These are phyloP conservation scores for Ajuga reptans DNA, from an alignment of 305 asterid genomes.

Conservation along the genomic window DNA sequence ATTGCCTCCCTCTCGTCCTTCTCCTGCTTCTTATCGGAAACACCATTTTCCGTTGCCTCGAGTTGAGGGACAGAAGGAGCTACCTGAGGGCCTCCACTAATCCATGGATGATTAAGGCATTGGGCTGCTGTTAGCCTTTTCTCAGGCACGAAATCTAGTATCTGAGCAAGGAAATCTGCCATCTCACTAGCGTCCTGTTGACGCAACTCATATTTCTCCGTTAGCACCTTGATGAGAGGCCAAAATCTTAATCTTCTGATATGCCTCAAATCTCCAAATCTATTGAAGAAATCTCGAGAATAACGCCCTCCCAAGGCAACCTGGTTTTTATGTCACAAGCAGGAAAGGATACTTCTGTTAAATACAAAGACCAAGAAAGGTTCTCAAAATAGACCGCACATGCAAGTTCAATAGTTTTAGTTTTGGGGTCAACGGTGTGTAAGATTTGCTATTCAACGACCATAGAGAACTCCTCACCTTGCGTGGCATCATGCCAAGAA, in stretches of 20 bases:
- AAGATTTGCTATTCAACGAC: constrained; percentile 6
- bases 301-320: constrained; percentile 46
- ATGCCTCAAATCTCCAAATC: constrained; percentile 43
- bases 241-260: constrained; percentile 37
- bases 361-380: background rate
- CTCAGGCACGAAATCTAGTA: constrained; percentile 40
- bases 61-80: constrained; percentile 25
- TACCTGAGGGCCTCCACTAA: constrained; percentile 22
- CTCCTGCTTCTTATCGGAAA: constrained; percentile 25
- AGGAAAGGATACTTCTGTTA: constrained; percentile 4
- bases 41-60: constrained; percentile 19
- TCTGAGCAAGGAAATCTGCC: constrained; percentile 38
- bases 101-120: constrained; percentile 43
- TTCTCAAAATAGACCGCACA: constrained; percentile 1
- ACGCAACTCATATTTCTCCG: constrained; percentile 35
- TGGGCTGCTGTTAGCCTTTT: constrained; percentile 42
- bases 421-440: background rate
- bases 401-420: background rate
- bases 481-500: constrained; percentile 79
- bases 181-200: constrained; percentile 36
- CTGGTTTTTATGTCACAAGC: constrained; percentile 26
- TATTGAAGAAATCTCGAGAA: constrained; percentile 40
- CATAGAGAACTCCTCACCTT: constrained; percentile 42
- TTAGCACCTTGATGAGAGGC: constrained; percentile 40
- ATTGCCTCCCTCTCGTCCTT: constrained; percentile 33